Evolutionary conservation across 768 basidiomycete species (phyloP), one percentile per base, ranked within the genome.

Genomic region (Tylopilus plumbeoviolaceoides): DNA sequence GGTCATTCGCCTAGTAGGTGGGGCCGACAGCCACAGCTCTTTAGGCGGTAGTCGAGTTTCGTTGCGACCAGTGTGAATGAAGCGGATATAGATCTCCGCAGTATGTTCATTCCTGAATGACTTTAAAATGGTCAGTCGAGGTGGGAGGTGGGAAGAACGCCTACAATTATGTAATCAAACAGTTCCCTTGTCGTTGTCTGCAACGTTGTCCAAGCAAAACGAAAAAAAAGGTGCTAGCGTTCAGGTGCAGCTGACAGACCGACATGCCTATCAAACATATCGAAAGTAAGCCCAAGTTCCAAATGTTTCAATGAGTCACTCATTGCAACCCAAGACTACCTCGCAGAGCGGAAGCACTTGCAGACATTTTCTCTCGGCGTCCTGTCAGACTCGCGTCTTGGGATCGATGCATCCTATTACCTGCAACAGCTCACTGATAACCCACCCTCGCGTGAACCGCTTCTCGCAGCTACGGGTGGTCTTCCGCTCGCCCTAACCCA

Each of bases 381-480:
- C 0, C 78, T 99, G 44, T 80, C 89, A 39, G 91, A 97, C 65
- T 91, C 94, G 48, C 88, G 97, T 42, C 86, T 99, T 25, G 97
- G 97, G 30, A 97, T 99, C 66, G 95, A 99, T 78, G 94, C 93
- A 4, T 85, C 88, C 3, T 85, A 87, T 70, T 99, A 98, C 72
- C 77, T 99, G 38, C 79, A 85, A 48, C 76, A 79, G 42, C 78
- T 98, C 58, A 85, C 85, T 15, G 88, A 91, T 50, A 82, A 75
- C 54, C 81, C 89, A 1, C 76, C 83, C 1, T 83, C 91, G 17
- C 82, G 89, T 31, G 97, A 99, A 75, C 89, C 94, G 14, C 81
- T 98, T 31, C 82, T 98, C 12, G 90, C 95, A 0, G 94, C 95
- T 1, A 95, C 95, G 2, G 97, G 97, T 18, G 97, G 97, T 36